Evolutionary conservation across 208 protist genomes (phyloP).

Genomic region (Leishmania lainsoni): DNA sequence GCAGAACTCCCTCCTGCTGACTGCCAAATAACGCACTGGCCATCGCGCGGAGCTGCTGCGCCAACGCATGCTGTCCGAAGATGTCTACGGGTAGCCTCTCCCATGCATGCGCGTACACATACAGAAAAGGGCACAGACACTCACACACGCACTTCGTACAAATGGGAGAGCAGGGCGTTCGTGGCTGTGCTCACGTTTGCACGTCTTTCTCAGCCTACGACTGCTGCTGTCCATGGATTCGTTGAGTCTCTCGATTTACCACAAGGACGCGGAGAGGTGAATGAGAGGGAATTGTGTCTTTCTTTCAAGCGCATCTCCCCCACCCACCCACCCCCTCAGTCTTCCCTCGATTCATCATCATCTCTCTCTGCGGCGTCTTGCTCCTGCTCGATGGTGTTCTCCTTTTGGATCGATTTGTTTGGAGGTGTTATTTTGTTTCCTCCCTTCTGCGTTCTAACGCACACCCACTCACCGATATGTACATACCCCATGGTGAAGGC

Average conservation of each 20-base stretch:
- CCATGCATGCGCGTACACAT: conserved; percentile 1
- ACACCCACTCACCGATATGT: background rate
- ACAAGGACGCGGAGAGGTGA: background rate
- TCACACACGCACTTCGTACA: background rate
- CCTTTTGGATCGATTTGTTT: background rate
- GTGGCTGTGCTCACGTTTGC: background rate
- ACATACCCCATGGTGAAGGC: background rate
- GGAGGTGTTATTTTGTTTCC: background rate
- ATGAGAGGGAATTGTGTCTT: background rate
- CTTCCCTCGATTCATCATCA: background rate
- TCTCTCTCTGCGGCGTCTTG: background rate
- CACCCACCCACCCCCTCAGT: background rate
- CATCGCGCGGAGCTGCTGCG: conserved; percentile 20
- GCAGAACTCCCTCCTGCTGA: conserved; percentile 13
- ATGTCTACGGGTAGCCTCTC: conserved; percentile 14
- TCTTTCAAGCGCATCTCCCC: background rate
- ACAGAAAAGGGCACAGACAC: background rate
- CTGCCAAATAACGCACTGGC: conserved; percentile 13
- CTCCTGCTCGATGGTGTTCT: conserved; percentile 6
- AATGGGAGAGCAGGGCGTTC: background rate
- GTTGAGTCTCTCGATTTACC: background rate
- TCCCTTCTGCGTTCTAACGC: background rate
- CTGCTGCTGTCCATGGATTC: background rate
- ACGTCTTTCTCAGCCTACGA: background rate
- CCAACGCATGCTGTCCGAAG: conserved; percentile 20